Base-by-base conservation (phyloP, 2,329 filamentous ascomycete genomes). In the Verticillium nonalfalfae region DNA sequence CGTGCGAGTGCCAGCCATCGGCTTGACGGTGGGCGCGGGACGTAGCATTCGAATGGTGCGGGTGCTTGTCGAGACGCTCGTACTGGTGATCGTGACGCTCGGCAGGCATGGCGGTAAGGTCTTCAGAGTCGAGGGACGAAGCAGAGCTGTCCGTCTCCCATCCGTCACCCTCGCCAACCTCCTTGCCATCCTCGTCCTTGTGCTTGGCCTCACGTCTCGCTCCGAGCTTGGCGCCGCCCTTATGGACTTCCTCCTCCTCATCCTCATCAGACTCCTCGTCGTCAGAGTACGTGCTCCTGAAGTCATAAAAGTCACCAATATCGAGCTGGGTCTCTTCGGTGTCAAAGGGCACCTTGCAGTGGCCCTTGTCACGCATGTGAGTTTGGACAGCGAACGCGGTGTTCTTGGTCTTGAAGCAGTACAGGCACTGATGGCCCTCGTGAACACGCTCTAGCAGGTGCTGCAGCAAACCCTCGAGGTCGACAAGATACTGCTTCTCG, bases 261-360 rank as follows among this genome's bases (percentile, higher is more conserved):
- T 80, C 81, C 26, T 87, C 85, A 6, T 85, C 84, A 1, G 84
- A 85, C 1, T 86, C 84, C 15, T 85, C 90, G 11, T 82, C 86
- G 69, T 98, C 95, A 0, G 93, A 95, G 74, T 99, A 99, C 1
- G 95, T 97, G 76, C 90, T 91, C 66, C 91, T 85, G 82, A 99
- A 99, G 72, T 99, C 95, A 75, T 99, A 99, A 75, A 91, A 97
- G 66, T 98, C 91, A 61, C 95, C 95, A 70, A 99, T 91, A 61
- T 96, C 92, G 35, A 98, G 84, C 78, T 97, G 92, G 71, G 98
- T 93, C 39, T 90, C 89, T 72, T 97, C 91, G 0, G 88, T 89
- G 59, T 89, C 87, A 74, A 94, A 99, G 0, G 92, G 93, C 68
- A 99, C 96, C 84, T 93, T 97, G 83, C 94, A 98, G 76, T 99